Base-by-base conservation (phyloP, 805 yeast genomes). In the Saccharomycopsis malanga region DNA sequence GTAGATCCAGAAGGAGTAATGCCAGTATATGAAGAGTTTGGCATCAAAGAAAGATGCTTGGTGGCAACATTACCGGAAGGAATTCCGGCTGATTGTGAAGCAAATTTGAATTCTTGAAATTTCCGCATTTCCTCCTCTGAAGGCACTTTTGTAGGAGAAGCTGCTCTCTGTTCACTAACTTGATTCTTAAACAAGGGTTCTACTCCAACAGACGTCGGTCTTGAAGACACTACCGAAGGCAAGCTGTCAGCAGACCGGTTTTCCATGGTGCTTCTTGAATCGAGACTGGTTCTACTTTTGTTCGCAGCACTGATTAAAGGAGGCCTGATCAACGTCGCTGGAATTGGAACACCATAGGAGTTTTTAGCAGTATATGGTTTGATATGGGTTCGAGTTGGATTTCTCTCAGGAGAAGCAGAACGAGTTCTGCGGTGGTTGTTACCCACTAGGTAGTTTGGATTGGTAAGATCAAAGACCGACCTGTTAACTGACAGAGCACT, bases 341-440 rank as follows among this genome's bases (percentile, higher is more conserved):
- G 53, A 14, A 50, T 32, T n/a, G 53, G 50, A 14, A 50, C 37
- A 7, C 43, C 50, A 27, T 42, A 42, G 18, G 22, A 24, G 21
- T 45, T 49, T 14, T 24, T 34, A 7, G 17, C n/a, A 4, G 48
- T 30, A 15, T 47, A 17, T 4, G 50, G 50, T 14, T 27, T 21
- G 4, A 40, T 14, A 24, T 49, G 49, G n/a, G 38, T 27, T n/a
- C 36, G 24, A 12, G n/a, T 30, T 23, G 30, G 23, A 17, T 15
- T 14, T 24, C 40, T 48, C n/a, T 18, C n/a, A 21, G 52, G 52
- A 9, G 45, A 44, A 7, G 27, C 14, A 15, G 48, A 34, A 17
- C 49, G 23, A 5, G 40, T 35, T n/a, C 47, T 35, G n/a, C n/a
- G n/a, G 10, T 43, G 34, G 9, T 17, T 27, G 15, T 21, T 22